Conservation (phyloP, 352 stramenopile species). For the Globisporangium okanoganense region DNA sequence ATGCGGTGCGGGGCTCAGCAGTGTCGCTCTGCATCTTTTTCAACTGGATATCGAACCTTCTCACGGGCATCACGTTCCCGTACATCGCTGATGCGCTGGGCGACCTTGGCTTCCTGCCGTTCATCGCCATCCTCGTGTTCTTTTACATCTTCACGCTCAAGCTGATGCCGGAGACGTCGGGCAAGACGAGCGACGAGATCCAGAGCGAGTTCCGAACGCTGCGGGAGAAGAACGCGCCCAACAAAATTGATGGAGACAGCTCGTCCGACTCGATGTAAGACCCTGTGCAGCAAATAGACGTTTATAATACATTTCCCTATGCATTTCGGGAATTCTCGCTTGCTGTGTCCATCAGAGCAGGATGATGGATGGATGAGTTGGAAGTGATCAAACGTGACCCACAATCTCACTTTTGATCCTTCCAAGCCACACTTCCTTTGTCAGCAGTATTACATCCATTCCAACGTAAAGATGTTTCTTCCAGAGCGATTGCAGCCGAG, state of each 20-base stretch:
- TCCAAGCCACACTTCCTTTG: neutral
- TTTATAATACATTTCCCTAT: neutral
- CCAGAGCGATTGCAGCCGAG: neutral
- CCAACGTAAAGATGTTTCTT: neutral
- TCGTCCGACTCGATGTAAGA: neutral
- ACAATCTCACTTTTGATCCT: neutral
- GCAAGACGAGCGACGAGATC: conserved; percentile 61
- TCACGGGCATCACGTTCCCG: conserved; percentile 53
- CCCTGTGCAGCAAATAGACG: no score
- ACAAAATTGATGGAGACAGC: neutral
- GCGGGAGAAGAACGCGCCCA: neutral
- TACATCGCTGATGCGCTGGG: conserved; percentile 43
- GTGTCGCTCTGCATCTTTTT: conserved; percentile 41
- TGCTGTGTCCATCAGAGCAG: neutral
- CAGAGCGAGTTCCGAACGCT: conserved; percentile 32
- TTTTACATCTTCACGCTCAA: conserved; percentile 44
- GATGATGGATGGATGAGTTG: conserved; percentile 1
- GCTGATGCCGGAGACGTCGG: conserved; percentile 50
- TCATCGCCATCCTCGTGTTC: conserved; percentile 39
- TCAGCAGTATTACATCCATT: neutral
- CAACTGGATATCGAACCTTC: conserved; percentile 55
- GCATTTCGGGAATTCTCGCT: neutral
- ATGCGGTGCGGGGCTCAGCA: conserved; percentile 41
- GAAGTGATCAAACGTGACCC: neutral
- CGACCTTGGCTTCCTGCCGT: conserved; percentile 43